Evolutionary conservation across 192 early-diverging fungal genomes (phyloP).

Genomic region (Linnemannia elongata): DNA sequence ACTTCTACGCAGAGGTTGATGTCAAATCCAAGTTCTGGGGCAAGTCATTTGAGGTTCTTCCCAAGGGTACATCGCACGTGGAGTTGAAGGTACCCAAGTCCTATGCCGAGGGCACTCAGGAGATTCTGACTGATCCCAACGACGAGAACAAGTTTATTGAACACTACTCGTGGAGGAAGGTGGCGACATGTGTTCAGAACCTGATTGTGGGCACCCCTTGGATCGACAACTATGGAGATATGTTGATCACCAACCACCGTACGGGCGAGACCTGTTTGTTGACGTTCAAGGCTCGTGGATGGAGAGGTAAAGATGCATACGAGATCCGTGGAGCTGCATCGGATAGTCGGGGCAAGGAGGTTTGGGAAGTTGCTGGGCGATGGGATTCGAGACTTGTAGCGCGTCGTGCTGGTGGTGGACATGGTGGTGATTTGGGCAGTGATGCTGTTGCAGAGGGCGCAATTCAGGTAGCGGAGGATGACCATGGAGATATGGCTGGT

Average conservation of each 20-base stretch:
- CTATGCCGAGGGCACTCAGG: slow-evolving; percentile 46
- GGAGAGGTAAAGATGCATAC: slow-evolving; percentile 76
- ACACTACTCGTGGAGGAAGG: slow-evolving; percentile 91
- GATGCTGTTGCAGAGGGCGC: slow-evolving; percentile 56
- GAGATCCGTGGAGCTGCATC: slow-evolving; percentile 71
- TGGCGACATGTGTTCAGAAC: slow-evolving; percentile 88
- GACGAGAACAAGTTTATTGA: slow-evolving; percentile 72
- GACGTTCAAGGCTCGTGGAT: slow-evolving; percentile 83
- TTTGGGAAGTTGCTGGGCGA: slow-evolving; percentile 76
- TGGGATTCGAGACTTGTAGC: slow-evolving; percentile 80
- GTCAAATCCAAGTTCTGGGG: slow-evolving; percentile 91
- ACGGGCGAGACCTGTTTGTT: slow-evolving; percentile 83
- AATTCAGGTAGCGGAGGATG: slow-evolving; percentile 37
- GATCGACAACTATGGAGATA: slow-evolving; percentile 91
- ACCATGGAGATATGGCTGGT: slow-evolving; percentile 28
- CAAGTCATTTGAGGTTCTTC: slow-evolving; percentile 84
- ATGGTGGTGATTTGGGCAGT: slow-evolving; percentile 60
- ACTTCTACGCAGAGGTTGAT: slow-evolving; percentile 89
- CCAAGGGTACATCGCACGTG: slow-evolving; percentile 86
- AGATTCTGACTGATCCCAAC: slow-evolving; percentile 58
- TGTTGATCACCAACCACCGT: slow-evolving; percentile 85
- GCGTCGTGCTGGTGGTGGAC: slow-evolving; percentile 44
- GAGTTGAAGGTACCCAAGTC: slow-evolving; percentile 76
- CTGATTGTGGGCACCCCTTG: slow-evolving; percentile 87
- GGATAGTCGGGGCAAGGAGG: slow-evolving; percentile 61